A percentile compares a stretch with the other conserved stretches of the same genome.
These are phyloP conservation scores for Hemisphaericaspora xylanilytica DNA, from an alignment of 1,139 yeast species.

Conservation along the genomic window DNA sequence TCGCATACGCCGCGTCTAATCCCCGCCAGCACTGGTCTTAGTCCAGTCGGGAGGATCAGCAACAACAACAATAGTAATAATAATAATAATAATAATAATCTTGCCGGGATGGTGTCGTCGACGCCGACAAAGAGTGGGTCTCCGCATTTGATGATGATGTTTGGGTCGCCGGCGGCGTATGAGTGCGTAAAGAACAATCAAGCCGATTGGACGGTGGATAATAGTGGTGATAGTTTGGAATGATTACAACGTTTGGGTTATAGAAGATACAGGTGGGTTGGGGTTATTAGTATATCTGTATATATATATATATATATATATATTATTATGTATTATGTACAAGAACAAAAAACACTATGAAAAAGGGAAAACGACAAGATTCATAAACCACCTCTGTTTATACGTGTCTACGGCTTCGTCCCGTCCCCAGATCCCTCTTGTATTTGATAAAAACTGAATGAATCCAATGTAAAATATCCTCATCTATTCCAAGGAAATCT, in stretches of 20 bases:
- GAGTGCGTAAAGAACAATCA: background rate
- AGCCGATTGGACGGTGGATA: background rate
- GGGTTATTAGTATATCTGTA: background rate
- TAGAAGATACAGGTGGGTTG: background rate
- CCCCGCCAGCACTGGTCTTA: background rate
- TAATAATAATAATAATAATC: background rate
- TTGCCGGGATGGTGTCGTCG: background rate
- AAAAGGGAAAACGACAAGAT: too few species aligned
- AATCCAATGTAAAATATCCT: background rate
- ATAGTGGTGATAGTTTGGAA: background rate
- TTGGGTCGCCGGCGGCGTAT: background rate
- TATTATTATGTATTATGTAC: too few species aligned
- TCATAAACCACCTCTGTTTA: too few species aligned
- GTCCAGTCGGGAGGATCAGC: too few species aligned
- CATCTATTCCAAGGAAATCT: conserved; percentile 73
- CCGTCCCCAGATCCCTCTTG: too few species aligned
- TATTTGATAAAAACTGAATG: background rate
- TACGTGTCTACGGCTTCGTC: too few species aligned
- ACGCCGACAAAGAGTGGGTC: background rate
- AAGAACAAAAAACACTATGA: too few species aligned
- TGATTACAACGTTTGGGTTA: background rate
- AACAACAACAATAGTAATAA: too few species aligned
- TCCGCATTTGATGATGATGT: background rate
- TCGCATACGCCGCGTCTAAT: background rate
- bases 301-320: conserved; percentile 4